Percentiles rank a stretch among this genome's conserved stretches.
These are phyloP conservation scores for Lepidopterella palustris DNA, from an alignment of 495 filamentous ascomycete species.

Conservation along the genomic window DNA sequence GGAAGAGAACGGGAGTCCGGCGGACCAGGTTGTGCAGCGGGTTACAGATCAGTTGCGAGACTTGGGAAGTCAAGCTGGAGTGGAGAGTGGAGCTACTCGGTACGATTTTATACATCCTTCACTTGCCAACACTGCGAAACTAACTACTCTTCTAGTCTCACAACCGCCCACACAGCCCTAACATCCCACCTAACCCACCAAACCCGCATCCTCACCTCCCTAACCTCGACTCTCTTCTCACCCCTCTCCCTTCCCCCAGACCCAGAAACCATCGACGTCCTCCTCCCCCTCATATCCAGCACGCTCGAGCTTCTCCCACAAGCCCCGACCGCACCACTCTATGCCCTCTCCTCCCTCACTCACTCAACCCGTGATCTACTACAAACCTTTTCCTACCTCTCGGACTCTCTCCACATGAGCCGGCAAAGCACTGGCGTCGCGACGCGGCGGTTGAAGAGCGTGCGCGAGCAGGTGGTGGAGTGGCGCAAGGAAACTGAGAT, in stretches of 20 bases:
- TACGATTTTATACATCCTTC: slow-evolving; percentile 36
- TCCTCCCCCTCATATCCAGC: slow-evolving; percentile 50
- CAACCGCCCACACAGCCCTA: slow-evolving; percentile 80
- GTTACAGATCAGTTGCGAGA: slow-evolving; percentile 69
- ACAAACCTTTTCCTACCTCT: slow-evolving; percentile 71
- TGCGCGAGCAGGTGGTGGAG: slow-evolving; percentile 74
- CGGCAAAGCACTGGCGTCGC: slow-evolving; percentile 77
- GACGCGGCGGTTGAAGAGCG: slow-evolving; percentile 63
- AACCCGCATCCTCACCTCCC: slow-evolving; percentile 71
- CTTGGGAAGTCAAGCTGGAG: slow-evolving; percentile 69
- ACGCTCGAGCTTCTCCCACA: slow-evolving; percentile 43
- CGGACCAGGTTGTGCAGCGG: slow-evolving; percentile 62
- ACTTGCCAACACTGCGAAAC: slow-evolving; percentile 19
- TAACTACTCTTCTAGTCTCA: slow-evolving; percentile 51
- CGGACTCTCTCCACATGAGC: slow-evolving; percentile 93
- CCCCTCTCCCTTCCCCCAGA: slow-evolving; percentile 49
- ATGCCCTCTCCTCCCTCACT: slow-evolving; percentile 72
- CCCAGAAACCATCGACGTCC: slow-evolving; percentile 35
- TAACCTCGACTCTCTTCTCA: slow-evolving; percentile 62
- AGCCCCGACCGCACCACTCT: slow-evolving; percentile 61
- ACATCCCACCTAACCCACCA: slow-evolving; percentile 80
- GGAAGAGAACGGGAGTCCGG: slow-evolving; percentile 61
- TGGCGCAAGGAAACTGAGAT: slow-evolving; percentile 74
- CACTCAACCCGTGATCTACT: slow-evolving; percentile 70
- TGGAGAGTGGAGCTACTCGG: slow-evolving; percentile 77